A percentile compares a stretch with the other conserved stretches of the same genome.
phyloP scores from a whole-genome alignment of 768 basidiomycete genomes.

The Ramaria sp. region DNA sequence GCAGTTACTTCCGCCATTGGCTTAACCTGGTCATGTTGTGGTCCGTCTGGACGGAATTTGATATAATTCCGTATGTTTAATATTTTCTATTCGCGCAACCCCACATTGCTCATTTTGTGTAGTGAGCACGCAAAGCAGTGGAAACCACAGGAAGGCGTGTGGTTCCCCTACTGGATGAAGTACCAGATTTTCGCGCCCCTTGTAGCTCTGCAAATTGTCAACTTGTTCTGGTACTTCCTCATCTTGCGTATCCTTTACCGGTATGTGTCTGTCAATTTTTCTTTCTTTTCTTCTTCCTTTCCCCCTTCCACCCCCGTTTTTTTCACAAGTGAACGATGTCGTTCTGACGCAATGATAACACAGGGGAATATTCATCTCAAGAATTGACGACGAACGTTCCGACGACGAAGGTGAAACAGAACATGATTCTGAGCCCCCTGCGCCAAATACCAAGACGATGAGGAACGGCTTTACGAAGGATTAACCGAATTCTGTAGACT shows the following conservation, averaged over 20 bases:
- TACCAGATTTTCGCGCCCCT: constrained; percentile 74
- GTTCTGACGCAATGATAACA: constrained; percentile 28
- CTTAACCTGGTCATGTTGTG: constrained; percentile 78
- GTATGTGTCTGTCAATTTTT: constrained; percentile 31
- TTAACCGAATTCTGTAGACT: neutral
- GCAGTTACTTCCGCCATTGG: constrained; percentile 89
- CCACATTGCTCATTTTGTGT: neutral
- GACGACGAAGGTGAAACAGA: constrained; percentile 31
- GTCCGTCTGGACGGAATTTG: constrained; percentile 76
- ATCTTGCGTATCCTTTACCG: constrained; percentile 68
- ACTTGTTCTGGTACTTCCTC: constrained; percentile 88
- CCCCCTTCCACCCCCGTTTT: too few relatives aligned
- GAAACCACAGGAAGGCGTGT: constrained; percentile 51
- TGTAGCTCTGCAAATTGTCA: constrained; percentile 66
- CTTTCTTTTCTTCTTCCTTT: too few relatives aligned
- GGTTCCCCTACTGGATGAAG: constrained; percentile 68
- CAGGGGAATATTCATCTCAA: constrained; percentile 27
- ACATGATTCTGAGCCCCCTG: constrained; percentile 19
- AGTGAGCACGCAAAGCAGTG: constrained; percentile 49
- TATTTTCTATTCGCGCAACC: neutral
- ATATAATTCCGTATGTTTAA: constrained; percentile 60
- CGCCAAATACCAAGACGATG: neutral
- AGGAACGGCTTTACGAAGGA: neutral
- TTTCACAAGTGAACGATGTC: too few relatives aligned
- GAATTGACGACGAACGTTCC: constrained; percentile 63